Evolutionary conservation across 805 yeast species (phyloP).

Genomic region (Saturnispora mendoncae): DNA sequence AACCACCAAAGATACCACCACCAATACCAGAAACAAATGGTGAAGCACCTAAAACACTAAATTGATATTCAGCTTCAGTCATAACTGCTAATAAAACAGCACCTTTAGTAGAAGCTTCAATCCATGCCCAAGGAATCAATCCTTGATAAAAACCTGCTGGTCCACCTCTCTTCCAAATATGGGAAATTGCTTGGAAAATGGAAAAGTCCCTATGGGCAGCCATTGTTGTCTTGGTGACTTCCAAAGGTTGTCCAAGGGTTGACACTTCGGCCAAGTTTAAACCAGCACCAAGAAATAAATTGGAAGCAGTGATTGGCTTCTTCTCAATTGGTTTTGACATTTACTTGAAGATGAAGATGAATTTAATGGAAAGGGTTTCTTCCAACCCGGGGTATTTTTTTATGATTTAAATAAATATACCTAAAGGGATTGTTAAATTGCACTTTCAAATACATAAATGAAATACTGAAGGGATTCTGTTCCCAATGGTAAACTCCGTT

Average conservation of each 20-base stretch:
- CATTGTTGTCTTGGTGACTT: slow-evolving; percentile 95
- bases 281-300: slow-evolving; percentile 88
- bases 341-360: background rate
- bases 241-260: slow-evolving; percentile 93
- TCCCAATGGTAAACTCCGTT: too few species aligned
- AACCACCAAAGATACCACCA: slow-evolving; percentile 95
- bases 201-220: slow-evolving; percentile 84
- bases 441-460: too few species aligned
- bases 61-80: slow-evolving; percentile 80
- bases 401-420: too few species aligned
- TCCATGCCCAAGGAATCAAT: slow-evolving; percentile 99
- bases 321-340: slow-evolving; percentile 35
- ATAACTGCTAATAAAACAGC: slow-evolving; percentile 90
- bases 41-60: slow-evolving; percentile 52
- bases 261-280: slow-evolving; percentile 88
- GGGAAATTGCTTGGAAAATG: slow-evolving; percentile 55
- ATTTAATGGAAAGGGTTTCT: background rate
- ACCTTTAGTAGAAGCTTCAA: slow-evolving; percentile 98
- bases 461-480: too few species aligned
- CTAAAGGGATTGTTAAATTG: too few species aligned
- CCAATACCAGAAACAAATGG: slow-evolving; percentile 82
- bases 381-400: background rate
- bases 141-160: slow-evolving; percentile 91
- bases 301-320: slow-evolving; percentile 81
- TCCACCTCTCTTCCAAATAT: slow-evolving; percentile 94